Evolutionary conservation across 2,329 filamentous ascomycete species (phyloP), one percentile per base, ranked within the genome.

Genomic region (Neonectria ditissima): DNA sequence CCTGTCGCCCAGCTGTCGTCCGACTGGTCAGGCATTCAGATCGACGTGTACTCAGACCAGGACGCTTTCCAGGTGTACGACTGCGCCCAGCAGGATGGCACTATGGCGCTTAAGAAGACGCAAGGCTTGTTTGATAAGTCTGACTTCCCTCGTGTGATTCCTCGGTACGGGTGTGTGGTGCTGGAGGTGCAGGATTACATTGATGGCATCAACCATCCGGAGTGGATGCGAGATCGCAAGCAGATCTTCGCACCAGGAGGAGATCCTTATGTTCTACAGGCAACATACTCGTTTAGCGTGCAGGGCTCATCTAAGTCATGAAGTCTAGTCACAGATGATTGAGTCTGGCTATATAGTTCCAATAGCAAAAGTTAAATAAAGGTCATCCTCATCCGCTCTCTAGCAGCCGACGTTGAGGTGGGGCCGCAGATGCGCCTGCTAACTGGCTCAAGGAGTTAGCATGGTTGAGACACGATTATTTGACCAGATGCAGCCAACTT

Each of bases 181-280:
- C 86, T 97, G 78, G 95, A 97, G 81, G 92, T 96, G 13, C 88
- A 97, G 83, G 94, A 96, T 77, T 97, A 89, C 87, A 97, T 97
- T 74, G 94, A 97, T 76, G 94, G 86, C 26, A 96, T 98, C 80
- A 97, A 97, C 80, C 87, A 97, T 72, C 94, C 94, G 0, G 87
- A 93, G 78, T 97, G 95, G 95, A 89, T 89, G 63, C 87, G 94
- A 59, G 79, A 83, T 50, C 75, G 74, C 57, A 89, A 85, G 79
- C 88, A 91, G 74, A 80, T 91, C 63, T 90, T 80, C 71, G 83
- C 79, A 30, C 89, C 89, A 1, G 87, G 84, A 9, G 87, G 82
- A 58, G 84, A 85, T 65, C 86, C 87, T 3, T 90, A 88, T 73
- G 83, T 87, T n/a, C 78, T 91, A 66, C 82, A 88, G 78, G 88